Evolutionary conservation across 2,329 filamentous ascomycete species (phyloP).

Genomic region (Botrytis sinoallii): DNA sequence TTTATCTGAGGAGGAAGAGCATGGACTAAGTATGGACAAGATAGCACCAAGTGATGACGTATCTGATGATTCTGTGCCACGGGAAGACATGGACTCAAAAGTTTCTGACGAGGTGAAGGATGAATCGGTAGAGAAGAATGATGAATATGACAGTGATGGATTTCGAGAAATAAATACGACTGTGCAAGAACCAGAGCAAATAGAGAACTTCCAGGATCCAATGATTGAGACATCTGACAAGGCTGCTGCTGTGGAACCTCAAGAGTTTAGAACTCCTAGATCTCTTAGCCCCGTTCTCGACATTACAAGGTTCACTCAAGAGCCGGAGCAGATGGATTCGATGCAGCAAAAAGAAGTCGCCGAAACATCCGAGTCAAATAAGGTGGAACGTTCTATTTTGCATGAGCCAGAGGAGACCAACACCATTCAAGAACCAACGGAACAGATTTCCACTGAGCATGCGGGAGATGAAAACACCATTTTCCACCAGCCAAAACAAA

Average conservation of each 20-base stretch:
- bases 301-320: neutral
- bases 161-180: slow-evolving; percentile 36
- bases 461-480: neutral
- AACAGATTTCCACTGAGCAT: neutral
- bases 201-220: neutral
- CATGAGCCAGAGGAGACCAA: neutral
- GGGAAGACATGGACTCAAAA: slow-evolving; percentile 44
- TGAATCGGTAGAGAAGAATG: neutral
- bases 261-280: neutral
- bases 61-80: slow-evolving; percentile 46
- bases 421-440: neutral
- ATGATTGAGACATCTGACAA: neutral
- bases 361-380: neutral
- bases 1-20: slow-evolving; percentile 40
- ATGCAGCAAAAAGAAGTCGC: neutral
- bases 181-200: slow-evolving; percentile 20
- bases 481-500: neutral
- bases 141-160: slow-evolving; percentile 25
- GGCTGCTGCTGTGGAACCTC: neutral
- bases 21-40: slow-evolving; percentile 43
- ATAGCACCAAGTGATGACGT: slow-evolving; percentile 43
- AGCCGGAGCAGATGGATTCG: neutral
- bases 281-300: neutral
- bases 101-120: slow-evolving; percentile 34
- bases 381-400: neutral